Conservation (phyloP, 257 asterid genomes). For the Echites panduratus region DNA sequence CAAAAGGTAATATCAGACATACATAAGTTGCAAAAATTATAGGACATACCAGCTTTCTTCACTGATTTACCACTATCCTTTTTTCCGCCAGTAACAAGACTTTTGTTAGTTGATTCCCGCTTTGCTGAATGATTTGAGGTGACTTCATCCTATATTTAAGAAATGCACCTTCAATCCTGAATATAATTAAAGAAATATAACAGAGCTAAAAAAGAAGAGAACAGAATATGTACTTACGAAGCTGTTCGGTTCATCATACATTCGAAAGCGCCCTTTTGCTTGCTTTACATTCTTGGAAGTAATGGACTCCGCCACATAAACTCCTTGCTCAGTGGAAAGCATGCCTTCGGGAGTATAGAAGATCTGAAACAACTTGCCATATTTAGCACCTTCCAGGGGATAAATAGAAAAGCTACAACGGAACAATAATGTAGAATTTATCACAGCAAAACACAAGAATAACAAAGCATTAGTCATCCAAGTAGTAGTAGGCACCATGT, state of each 20-base stretch:
- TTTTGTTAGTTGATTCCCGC: constrained; percentile 55
- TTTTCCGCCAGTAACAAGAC: constrained; percentile 45
- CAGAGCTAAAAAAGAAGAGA: background rate
- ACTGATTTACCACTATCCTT: constrained; percentile 64
- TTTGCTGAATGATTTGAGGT: constrained; percentile 50
- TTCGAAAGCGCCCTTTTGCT: constrained; percentile 88
- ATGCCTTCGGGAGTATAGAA: constrained; percentile 83
- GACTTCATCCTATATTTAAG: constrained; percentile 55
- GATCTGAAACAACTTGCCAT: constrained; percentile 41
- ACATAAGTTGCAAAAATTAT: background rate
- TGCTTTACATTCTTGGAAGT: constrained; percentile 65
- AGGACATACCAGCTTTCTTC: constrained; percentile 66
- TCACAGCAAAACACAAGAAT: background rate
- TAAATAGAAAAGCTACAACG: background rate
- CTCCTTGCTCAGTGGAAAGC: constrained; percentile 91
- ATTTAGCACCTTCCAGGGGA: constrained; percentile 11
- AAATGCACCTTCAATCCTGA: constrained; percentile 4
- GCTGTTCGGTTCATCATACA: constrained; percentile 49
- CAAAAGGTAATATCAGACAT: constrained; percentile 3
- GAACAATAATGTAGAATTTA: constrained; percentile 1
- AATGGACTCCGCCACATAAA: constrained; percentile 83
- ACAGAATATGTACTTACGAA: constrained; percentile 26
- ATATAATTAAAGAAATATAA: background rate
- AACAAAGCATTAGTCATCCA: background rate
- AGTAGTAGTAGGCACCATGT: background rate